These are phyloP conservation scores for Rhododendron griersonianum DNA, from an alignment of 148 eudicot genomes.

Conservation along the genomic window DNA sequence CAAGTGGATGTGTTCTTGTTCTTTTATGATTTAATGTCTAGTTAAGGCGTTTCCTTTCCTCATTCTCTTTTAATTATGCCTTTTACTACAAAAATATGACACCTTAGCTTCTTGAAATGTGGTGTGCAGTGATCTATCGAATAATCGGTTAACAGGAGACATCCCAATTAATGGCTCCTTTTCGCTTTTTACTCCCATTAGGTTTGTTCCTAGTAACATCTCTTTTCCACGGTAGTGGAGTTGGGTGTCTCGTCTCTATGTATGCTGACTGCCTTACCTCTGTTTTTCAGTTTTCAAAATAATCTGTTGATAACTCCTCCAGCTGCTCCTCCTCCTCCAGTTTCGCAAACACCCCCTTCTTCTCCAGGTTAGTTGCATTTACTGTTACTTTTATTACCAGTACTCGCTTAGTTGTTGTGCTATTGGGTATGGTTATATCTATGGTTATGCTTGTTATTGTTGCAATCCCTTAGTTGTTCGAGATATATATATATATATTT, in stretches of 20 bases:
- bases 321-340: slow-evolving; percentile 37
- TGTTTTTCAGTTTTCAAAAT: slow-evolving; percentile 50
- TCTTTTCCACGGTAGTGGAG: neutral
- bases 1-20: neutral
- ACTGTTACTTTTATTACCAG: neutral
- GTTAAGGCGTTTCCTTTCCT: neutral
- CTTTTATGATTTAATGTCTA: neutral
- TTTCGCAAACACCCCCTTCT: slow-evolving; percentile 30
- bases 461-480: neutral
- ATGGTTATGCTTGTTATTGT: neutral
- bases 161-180: slow-evolving; percentile 85
- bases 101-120: slow-evolving; percentile 3
- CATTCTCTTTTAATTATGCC: neutral
- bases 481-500: neutral
- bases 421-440: neutral
- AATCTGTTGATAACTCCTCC: slow-evolving; percentile 36
- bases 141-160: slow-evolving; percentile 47
- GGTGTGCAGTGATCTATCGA: slow-evolving; percentile 70
- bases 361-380: slow-evolving; percentile 37
- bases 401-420: neutral
- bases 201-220: slow-evolving; percentile 36
- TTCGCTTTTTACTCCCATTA: slow-evolving; percentile 62
- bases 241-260: neutral
- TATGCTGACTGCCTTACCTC: slow-evolving; percentile 14
- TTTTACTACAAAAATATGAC: neutral